Conservation (phyloP, 148 eudicot genomes). For the Fagopyrum homotropicum region DNA sequence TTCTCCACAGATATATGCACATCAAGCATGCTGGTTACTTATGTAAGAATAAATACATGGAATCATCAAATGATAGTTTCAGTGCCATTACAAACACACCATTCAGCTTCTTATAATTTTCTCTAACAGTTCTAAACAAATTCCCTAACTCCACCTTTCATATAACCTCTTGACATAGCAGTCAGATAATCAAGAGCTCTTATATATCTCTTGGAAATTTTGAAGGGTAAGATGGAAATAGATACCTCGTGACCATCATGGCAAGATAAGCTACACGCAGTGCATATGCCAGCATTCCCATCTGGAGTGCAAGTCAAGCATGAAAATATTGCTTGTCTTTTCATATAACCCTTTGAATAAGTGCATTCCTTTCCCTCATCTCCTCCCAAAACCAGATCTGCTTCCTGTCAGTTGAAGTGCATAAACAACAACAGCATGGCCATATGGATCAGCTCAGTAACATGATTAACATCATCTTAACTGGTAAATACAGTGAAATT, state of each 20-base stretch:
- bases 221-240: neutral
- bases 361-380: conserved; percentile 97
- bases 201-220: neutral
- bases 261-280: conserved; percentile 84
- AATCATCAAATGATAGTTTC: neutral
- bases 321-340: conserved; percentile 95
- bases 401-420: conserved; percentile 48
- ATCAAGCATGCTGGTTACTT: neutral
- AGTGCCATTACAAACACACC: neutral
- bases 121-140: neutral
- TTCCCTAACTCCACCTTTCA: neutral
- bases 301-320: conserved; percentile 98
- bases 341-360: conserved; percentile 78
- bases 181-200: neutral
- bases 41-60: neutral
- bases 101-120: neutral
- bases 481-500: neutral
- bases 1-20: neutral
- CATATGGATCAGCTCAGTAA: neutral
- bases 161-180: neutral
- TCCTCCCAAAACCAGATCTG: conserved; percentile 91
- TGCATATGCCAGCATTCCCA: conserved; percentile 95
- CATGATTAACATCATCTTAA: neutral
- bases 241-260: conserved; percentile 98
- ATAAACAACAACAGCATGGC: neutral